phyloP scores from a whole-genome alignment of 345 rosid genomes.

The Murraya paniculata region DNA sequence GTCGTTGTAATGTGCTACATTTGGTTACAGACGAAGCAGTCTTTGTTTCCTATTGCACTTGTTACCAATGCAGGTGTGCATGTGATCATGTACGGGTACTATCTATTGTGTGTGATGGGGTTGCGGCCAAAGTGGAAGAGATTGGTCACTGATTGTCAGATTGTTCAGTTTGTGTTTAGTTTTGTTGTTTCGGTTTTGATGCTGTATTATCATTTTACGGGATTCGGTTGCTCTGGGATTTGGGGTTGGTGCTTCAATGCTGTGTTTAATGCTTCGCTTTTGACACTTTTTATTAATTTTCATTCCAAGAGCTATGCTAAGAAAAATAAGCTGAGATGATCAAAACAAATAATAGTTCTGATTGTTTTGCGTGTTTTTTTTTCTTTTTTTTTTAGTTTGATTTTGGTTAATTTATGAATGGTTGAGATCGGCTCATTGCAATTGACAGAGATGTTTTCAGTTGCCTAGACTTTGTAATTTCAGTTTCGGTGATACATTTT shows the following conservation, averaged over 20 bases:
- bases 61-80: conserved; percentile 60
- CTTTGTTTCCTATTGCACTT: conserved; percentile 59
- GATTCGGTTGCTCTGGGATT: conserved; percentile 64
- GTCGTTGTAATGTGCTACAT: conserved; percentile 72
- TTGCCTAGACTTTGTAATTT: no score
- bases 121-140: conserved; percentile 73
- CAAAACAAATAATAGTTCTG: neutral
- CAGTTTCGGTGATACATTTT: no score
- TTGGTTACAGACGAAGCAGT: conserved; percentile 55
- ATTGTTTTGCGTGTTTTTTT: neutral
- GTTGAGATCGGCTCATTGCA: neutral
- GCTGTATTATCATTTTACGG: conserved; percentile 46
- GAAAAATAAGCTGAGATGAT: neutral
- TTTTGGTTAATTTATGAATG: neutral
- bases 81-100: conserved; percentile 69
- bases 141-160: conserved; percentile 70
- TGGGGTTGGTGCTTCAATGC: conserved; percentile 69
- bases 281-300: conserved; percentile 61
- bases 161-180: conserved; percentile 68
- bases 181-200: conserved; percentile 48
- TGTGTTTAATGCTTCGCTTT: conserved; percentile 59
- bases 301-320: conserved; percentile 47
- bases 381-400: no score
- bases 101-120: conserved; percentile 56
- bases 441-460: neutral